Evolutionary conservation across 306 rosid genomes (phyloP).

Genomic region (Prunus davidiana): DNA sequence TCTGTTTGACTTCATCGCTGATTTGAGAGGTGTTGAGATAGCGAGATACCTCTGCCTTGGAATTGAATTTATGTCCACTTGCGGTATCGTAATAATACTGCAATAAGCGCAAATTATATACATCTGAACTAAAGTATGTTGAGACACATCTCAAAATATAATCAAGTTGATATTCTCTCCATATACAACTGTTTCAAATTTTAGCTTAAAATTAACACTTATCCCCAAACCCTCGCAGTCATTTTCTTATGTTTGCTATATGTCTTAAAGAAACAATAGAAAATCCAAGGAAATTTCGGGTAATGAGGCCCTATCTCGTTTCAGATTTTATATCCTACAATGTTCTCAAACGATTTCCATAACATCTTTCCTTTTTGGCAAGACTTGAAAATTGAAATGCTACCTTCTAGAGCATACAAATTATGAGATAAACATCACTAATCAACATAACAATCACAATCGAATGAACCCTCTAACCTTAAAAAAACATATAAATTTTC

Average conservation of each 20-base stretch:
- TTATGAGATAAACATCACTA: not conserved
- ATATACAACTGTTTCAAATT: not conserved
- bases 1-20: conserved; percentile 17
- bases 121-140: conserved; percentile 20
- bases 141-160: not conserved
- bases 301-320: too few relatives aligned
- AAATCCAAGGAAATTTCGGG: too few relatives aligned
- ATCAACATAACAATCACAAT: conserved; percentile 1
- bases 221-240: not conserved
- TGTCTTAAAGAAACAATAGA: too few relatives aligned
- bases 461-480: not conserved
- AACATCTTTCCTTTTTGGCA: not conserved
- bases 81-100: conserved; percentile 66
- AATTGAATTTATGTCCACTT: conserved; percentile 48
- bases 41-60: conserved; percentile 56
- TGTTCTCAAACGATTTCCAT: not conserved
- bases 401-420: not conserved
- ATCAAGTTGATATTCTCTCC: not conserved
- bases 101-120: conserved; percentile 30
- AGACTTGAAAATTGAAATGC: not conserved
- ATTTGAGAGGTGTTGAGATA: conserved; percentile 32
- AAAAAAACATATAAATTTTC: not conserved
- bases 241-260: not conserved
- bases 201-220: not conserved
- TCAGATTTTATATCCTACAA: too few relatives aligned